Conservation (phyloP, 2,329 filamentous ascomycete species). For the Curvularia sp. region DNA sequence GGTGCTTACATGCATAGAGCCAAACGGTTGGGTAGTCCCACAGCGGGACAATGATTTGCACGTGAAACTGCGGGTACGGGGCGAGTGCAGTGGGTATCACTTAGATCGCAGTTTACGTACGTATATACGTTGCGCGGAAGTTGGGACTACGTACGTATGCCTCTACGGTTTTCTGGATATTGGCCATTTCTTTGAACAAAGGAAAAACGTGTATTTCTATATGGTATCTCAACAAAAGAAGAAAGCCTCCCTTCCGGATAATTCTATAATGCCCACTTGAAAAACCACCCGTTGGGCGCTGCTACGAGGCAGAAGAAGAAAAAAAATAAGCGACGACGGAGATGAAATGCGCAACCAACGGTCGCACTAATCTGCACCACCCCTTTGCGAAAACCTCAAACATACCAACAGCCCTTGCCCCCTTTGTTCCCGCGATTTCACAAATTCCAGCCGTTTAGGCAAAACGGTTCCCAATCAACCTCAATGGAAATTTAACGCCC, state of each 20-base stretch:
- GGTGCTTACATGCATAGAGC: too few relatives aligned
- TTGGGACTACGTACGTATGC: not conserved
- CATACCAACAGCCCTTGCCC: not conserved
- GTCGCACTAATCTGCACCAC: not conserved
- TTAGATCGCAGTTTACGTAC: not conserved
- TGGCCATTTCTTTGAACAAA: not conserved
- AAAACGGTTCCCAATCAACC: not conserved
- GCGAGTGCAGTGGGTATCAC: not conserved
- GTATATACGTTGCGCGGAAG: not conserved
- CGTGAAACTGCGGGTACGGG: not conserved
- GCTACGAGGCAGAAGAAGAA: not conserved
- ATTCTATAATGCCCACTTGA: too few relatives aligned
- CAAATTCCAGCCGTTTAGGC: not conserved
- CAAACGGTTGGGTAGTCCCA: not conserved
- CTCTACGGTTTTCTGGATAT: not conserved
- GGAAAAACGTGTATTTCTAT: not conserved
- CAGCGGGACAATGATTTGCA: not conserved
- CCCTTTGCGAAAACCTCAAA: not conserved
- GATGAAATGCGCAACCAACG: not conserved
- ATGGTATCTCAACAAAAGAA: not conserved
- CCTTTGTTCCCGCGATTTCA: slow-evolving; percentile 3
- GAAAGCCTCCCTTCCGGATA: not conserved
- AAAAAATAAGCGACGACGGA: not conserved
- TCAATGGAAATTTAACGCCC: not conserved
- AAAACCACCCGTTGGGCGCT: not conserved